phyloP scores from a whole-genome alignment of 495 filamentous ascomycete genomes.

The Tuber aestivum region DNA sequence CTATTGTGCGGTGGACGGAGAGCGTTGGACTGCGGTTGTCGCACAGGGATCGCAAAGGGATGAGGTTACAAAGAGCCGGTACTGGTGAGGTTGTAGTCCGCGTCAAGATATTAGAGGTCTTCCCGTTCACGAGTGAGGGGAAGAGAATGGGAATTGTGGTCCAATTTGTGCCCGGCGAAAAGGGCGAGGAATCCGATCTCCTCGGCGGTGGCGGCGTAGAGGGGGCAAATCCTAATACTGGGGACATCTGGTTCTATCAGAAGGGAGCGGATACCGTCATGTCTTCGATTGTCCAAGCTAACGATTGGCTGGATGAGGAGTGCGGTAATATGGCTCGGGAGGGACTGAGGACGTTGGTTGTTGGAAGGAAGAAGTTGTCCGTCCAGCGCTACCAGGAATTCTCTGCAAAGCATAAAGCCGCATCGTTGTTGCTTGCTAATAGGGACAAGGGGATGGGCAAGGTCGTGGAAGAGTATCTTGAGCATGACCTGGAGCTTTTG shows the following conservation, averaged over 20 bases:
- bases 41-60: conserved; percentile 78
- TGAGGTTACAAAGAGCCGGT: conserved; percentile 72
- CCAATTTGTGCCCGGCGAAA: conserved; percentile 54
- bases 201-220: conserved; percentile 41
- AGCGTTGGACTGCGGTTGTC: conserved; percentile 78
- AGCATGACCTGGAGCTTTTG: conserved; percentile 81
- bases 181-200: conserved; percentile 19
- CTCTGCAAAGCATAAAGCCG: conserved; percentile 64
- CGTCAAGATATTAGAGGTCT: conserved; percentile 87
- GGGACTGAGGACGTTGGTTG: conserved; percentile 86
- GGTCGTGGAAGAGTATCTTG: conserved; percentile 73
- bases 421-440: conserved; percentile 68
- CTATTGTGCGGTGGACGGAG: conserved; percentile 94
- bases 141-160: conserved; percentile 99
- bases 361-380: conserved; percentile 79
- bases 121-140: conserved; percentile 94
- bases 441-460: conserved; percentile 76
- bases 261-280: conserved; percentile 99
- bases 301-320: conserved; percentile 98
- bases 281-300: conserved; percentile 82
- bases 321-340: conserved; percentile 98
- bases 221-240: conserved; percentile 39
- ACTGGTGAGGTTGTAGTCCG: conserved; percentile 71
- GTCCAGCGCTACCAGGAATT: conserved; percentile 73
- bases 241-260: conserved; percentile 97